A percentile compares a stretch with the other conserved stretches of the same genome.
phyloP scores from a whole-genome alignment of 495 filamentous ascomycete species.

The Xylaria palmicola region DNA sequence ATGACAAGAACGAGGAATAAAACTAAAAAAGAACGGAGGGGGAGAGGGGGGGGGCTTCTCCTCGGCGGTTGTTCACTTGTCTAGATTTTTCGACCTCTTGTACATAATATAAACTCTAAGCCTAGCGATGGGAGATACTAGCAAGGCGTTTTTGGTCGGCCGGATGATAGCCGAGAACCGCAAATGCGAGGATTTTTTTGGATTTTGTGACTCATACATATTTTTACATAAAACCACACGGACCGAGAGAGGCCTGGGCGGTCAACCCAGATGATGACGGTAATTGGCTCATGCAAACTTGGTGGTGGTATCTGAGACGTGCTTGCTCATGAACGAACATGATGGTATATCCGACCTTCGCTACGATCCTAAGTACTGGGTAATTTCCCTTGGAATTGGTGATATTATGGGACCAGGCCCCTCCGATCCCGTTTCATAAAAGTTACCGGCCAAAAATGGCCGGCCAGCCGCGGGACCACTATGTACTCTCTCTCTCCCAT shows the following conservation, averaged over 20 bases:
- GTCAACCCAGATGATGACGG: not conserved
- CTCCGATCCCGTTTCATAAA: not conserved
- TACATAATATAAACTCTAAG: conserved; percentile 9
- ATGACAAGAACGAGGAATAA: not conserved
- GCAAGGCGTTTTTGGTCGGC: conserved; percentile 18
- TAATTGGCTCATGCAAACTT: not conserved
- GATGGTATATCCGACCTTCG: not conserved
- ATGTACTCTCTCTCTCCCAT: not conserved
- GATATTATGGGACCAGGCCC: not conserved
- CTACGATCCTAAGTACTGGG: too few relatives aligned
- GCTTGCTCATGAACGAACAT: not conserved
- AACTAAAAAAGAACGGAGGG: not conserved
- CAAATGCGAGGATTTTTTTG: conserved; percentile 19
- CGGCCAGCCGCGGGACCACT: too few relatives aligned
- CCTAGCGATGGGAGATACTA: conserved; percentile 7
- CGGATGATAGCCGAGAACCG: conserved; percentile 15
- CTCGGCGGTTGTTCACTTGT: not conserved
- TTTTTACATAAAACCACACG: not conserved
- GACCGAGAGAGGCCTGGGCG: too few relatives aligned
- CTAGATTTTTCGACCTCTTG: conserved; percentile 16
- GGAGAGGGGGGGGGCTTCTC: not conserved
- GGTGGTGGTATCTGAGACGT: not conserved
- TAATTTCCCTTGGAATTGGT: not conserved
- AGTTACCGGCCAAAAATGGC: too few relatives aligned
- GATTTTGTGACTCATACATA: not conserved